A percentile compares a stretch with the other conserved stretches of the same genome.
These are phyloP conservation scores for Lathyrus aphaca DNA, from an alignment of 306 rosid genomes.

Conservation along the genomic window DNA sequence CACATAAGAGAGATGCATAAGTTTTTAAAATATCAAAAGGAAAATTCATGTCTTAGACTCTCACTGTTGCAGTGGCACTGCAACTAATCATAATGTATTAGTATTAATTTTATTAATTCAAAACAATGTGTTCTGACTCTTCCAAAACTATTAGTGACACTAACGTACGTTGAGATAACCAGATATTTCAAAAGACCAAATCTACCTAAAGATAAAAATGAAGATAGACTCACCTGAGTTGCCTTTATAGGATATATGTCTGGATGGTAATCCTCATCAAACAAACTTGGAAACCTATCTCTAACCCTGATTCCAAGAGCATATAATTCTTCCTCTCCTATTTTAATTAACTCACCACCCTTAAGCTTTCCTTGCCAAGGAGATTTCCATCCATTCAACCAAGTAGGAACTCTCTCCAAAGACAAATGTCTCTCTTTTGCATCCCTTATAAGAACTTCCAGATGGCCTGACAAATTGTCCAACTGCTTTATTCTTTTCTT, in stretches of 20 bases:
- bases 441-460: conserved; percentile 57
- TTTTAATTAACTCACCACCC: conserved; percentile 71
- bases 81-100: conserved; percentile 11
- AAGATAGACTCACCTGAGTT: conserved; percentile 64
- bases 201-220: neutral
- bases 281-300: conserved; percentile 67
- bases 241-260: conserved; percentile 75
- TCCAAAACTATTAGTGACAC: conserved; percentile 26
- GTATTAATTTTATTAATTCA: conserved; percentile 18
- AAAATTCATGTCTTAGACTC: neutral
- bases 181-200: neutral
- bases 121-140: conserved; percentile 6
- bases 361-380: conserved; percentile 81
- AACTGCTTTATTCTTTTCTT: conserved; percentile 74
- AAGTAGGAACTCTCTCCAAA: conserved; percentile 64
- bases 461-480: conserved; percentile 53
- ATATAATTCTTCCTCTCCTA: conserved; percentile 85
- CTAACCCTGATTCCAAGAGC: conserved; percentile 70
- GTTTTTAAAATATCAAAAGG: conserved; percentile 19
- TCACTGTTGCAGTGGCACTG: conserved; percentile 6
- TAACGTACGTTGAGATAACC: neutral
- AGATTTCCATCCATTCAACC: conserved; percentile 81
- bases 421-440: conserved; percentile 54
- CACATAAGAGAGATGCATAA: conserved; percentile 20
- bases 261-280: conserved; percentile 82